Conservation (phyloP, 176 grass and related monocot species). For the bread wheat (Triticum aestivum) region DNA sequence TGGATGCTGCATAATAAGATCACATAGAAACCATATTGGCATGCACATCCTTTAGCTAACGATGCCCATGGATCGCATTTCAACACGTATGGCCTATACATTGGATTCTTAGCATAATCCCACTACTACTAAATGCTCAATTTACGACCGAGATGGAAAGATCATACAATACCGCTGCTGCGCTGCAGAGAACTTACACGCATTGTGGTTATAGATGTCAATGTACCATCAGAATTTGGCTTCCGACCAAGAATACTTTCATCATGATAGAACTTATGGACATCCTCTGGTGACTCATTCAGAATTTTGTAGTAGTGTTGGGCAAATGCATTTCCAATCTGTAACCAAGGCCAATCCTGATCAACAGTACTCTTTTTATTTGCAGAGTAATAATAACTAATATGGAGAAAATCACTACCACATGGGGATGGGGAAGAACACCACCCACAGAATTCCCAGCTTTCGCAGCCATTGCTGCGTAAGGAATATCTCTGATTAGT, state of each 20-base stretch:
- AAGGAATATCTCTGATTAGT: conserved; percentile 11
- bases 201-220: conserved; percentile 52
- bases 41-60: not conserved
- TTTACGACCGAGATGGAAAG: not conserved
- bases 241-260: conserved; percentile 53
- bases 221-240: conserved; percentile 51
- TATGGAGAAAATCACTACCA: conserved; percentile 22
- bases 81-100: not conserved
- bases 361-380: not conserved
- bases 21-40: not conserved
- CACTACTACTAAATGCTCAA: not conserved
- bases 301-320: conserved; percentile 70
- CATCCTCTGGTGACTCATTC: conserved; percentile 28
- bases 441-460: not conserved
- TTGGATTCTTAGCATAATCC: not conserved
- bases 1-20: not conserved
- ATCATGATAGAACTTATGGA: conserved; percentile 67
- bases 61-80: not conserved
- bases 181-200: conserved; percentile 45
- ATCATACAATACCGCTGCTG: not conserved
- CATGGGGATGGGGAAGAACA: not conserved
- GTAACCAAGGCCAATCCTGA: not conserved
- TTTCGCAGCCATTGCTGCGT: conserved; percentile 32
- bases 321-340: conserved; percentile 74
- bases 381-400: not conserved